These are phyloP conservation scores for Protostelium mycophagum DNA, from an alignment of 78 protist genomes.

Conservation along the genomic window DNA sequence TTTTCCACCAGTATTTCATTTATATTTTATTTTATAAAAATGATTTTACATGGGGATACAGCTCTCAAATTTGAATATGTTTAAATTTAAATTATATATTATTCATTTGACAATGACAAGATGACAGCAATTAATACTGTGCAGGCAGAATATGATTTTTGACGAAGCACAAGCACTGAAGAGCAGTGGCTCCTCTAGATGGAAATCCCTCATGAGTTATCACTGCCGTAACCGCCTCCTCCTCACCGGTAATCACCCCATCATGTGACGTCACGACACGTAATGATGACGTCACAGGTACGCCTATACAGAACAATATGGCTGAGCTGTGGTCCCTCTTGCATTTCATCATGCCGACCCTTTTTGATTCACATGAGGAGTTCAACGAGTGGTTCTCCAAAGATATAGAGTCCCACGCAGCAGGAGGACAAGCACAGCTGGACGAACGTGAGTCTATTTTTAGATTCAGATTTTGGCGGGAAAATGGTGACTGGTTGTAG, in stretches of 20 bases:
- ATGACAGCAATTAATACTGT: no score
- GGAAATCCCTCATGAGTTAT: conserved; percentile 74
- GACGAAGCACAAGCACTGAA: conserved; percentile 98
- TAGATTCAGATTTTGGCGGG: neutral
- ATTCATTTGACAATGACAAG: conserved; percentile 31
- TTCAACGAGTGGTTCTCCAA: conserved; percentile 90
- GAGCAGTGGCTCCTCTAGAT: conserved; percentile 51
- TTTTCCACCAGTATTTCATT: no score
- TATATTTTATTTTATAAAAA: conserved; percentile 43
- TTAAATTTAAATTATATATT: conserved; percentile 16
- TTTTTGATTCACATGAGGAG: conserved; percentile 77
- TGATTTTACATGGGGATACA: conserved; percentile 21
- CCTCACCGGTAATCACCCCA: conserved; percentile 82
- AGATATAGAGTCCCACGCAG: conserved; percentile 47
- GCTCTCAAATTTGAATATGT: neutral
- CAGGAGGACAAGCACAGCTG: conserved; percentile 29
- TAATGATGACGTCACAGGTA: conserved; percentile 30
- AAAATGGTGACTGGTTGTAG: neutral
- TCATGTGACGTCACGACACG: neutral
- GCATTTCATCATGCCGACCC: conserved; percentile 90
- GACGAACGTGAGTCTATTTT: conserved; percentile 29
- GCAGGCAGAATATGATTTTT: conserved; percentile 87
- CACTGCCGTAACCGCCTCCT: conserved; percentile 86
- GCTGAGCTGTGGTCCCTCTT: conserved; percentile 90
- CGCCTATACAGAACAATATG: conserved; percentile 85